These are phyloP conservation scores for Microbotryomycetes sp. DNA, from an alignment of 1,284 basidiomycete species.

Conservation along the genomic window DNA sequence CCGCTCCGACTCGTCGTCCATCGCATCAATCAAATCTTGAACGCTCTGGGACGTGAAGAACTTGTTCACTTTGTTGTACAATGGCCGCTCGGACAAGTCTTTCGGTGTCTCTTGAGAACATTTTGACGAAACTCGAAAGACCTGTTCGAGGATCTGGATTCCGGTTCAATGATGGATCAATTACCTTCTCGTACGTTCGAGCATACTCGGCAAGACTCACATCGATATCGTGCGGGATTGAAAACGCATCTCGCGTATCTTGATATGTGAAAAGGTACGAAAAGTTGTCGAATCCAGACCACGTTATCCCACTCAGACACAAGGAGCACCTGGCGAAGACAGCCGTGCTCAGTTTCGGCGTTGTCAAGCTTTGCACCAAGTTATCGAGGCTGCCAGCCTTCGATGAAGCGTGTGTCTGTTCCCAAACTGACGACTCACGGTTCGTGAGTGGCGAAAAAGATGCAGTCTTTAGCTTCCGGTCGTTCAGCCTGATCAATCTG, in stretches of 20 bases:
- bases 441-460: conserved; percentile 30
- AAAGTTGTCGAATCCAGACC: conserved; percentile 20
- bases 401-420: too few species aligned
- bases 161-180: neutral
- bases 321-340: too few species aligned
- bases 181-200: neutral
- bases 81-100: conserved; percentile 4
- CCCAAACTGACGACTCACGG: too few species aligned
- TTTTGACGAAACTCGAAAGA: conserved; percentile 20
- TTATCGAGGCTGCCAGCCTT: too few species aligned
- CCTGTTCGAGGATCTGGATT: conserved; percentile 8
- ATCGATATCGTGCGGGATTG: conserved; percentile 28
- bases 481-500: neutral
- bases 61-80: conserved; percentile 25
- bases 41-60: conserved; percentile 20
- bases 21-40: conserved; percentile 2
- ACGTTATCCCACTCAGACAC: conserved; percentile 13
- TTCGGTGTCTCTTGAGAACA: conserved; percentile 2
- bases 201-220: neutral
- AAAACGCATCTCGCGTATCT: conserved; percentile 26
- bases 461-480: conserved; percentile 12
- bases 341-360: too few species aligned
- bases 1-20: conserved; percentile 1
- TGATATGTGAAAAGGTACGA: conserved; percentile 28
- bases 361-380: too few species aligned